A percentile compares a stretch with the other conserved stretches of the same genome.
These are phyloP conservation scores for Cucumis melo DNA, from an alignment of 306 rosid species.

Conservation along the genomic window DNA sequence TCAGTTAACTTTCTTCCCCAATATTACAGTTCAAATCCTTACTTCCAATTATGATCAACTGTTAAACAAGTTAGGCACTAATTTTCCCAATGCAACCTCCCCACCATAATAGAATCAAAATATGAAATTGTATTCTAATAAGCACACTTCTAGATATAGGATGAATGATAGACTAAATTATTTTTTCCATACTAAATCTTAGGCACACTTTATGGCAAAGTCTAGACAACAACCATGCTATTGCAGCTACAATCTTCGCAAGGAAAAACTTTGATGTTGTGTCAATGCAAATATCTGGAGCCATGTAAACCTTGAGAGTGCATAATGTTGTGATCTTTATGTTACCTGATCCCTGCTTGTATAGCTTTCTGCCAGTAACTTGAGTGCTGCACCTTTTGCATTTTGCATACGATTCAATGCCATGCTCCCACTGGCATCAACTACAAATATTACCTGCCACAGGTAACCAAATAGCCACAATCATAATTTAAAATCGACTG, in stretches of 20 bases:
- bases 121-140: not conserved
- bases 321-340: constrained; percentile 5
- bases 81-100: not conserved
- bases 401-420: constrained; percentile 97
- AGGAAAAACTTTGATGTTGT: not conserved
- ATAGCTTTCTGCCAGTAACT: constrained; percentile 91
- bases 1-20: not conserved
- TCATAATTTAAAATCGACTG: not conserved
- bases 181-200: not conserved
- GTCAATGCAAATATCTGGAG: not conserved
- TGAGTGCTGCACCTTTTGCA: constrained; percentile 98
- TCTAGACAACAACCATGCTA: not conserved
- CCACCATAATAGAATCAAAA: not conserved
- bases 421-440: constrained; percentile 99
- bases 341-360: constrained; percentile 96
- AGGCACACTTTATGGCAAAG: not conserved
- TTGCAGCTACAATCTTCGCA: not conserved
- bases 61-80: not conserved
- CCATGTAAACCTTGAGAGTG: not conserved
- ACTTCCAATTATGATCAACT: not conserved
- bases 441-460: constrained; percentile 84
- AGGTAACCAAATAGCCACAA: not conserved
- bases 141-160: not conserved
- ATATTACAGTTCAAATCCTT: not conserved
- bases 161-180: not conserved